phyloP scores from a whole-genome alignment of 192 early-diverging fungal genomes.

The Backusella mclennaniae region DNA sequence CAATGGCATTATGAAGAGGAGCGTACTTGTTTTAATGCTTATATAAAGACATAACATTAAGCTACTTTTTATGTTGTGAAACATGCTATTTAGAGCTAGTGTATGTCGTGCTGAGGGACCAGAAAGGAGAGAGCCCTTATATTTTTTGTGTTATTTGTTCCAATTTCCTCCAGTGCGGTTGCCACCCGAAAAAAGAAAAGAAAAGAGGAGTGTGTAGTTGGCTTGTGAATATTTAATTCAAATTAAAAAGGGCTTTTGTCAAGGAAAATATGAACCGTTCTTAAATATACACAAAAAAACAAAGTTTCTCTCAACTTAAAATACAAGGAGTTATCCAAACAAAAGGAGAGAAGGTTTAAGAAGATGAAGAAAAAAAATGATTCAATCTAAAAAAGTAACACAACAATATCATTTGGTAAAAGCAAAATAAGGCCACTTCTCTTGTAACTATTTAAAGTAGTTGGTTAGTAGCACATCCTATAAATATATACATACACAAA shows the following conservation, averaged over 20 bases:
- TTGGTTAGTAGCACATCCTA: not conserved
- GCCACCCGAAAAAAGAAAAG: not conserved
- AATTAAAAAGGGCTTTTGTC: not conserved
- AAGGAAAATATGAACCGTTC: not conserved
- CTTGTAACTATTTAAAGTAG: not conserved
- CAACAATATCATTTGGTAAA: not conserved
- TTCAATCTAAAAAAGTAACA: not conserved
- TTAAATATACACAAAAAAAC: not conserved
- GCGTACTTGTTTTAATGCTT: not conserved
- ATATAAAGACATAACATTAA: not conserved
- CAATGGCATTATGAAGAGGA: not conserved
- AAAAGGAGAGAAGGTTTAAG: not conserved
- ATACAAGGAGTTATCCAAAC: not conserved
- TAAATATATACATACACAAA: not conserved
- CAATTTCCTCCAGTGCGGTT: not conserved
- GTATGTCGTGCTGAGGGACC: not conserved
- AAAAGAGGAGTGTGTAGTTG: not conserved
- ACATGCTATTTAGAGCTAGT: not conserved
- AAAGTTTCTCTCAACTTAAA: not conserved
- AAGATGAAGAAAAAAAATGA: not conserved
- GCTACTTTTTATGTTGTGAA: not conserved
- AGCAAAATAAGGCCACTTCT: not conserved
- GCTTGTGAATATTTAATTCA: not conserved
- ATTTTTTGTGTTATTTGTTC: not conserved
- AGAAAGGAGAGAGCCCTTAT: not conserved